Conservation (phyloP, 345 rosid species). For the Pistacia vera region DNA sequence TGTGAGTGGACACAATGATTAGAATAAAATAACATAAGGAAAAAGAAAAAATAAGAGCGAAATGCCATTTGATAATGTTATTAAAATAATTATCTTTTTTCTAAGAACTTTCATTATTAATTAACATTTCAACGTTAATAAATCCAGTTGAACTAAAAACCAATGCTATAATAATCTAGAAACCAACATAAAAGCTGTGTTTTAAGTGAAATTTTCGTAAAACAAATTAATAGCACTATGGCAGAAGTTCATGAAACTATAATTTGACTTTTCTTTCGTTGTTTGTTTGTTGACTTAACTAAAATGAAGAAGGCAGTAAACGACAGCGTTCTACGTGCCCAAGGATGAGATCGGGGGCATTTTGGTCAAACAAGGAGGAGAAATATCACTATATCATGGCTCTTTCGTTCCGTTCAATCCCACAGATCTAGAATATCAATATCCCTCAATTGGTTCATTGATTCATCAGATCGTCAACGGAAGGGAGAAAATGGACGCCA, state of each 20-base stretch:
- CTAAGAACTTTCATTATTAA: too few species aligned
- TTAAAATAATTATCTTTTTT: too few species aligned
- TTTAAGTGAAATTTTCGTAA: not conserved
- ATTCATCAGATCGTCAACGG: not conserved
- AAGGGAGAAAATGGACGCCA: constrained; percentile 54
- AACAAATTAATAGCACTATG: not conserved
- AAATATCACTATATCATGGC: not conserved
- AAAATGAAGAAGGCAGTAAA: not conserved
- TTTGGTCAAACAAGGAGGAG: constrained; percentile 1
- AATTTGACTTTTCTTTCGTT: not conserved
- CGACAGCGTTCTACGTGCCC: not conserved
- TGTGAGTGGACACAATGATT: too few species aligned
- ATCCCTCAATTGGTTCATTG: not conserved
- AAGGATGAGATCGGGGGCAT: not conserved
- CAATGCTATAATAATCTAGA: too few species aligned
- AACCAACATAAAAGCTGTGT: too few species aligned
- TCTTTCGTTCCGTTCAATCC: not conserved
- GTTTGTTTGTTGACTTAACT: not conserved
- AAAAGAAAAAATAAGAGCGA: too few species aligned
- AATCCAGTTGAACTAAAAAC: too few species aligned
- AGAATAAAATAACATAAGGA: too few species aligned
- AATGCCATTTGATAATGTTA: too few species aligned
- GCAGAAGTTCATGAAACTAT: not conserved
- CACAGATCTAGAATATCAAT: not conserved
- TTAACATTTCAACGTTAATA: too few species aligned